Evolutionary conservation across 108 stramenopile genomes (phyloP).

Genomic region (Thalassiosira profunda): DNA sequence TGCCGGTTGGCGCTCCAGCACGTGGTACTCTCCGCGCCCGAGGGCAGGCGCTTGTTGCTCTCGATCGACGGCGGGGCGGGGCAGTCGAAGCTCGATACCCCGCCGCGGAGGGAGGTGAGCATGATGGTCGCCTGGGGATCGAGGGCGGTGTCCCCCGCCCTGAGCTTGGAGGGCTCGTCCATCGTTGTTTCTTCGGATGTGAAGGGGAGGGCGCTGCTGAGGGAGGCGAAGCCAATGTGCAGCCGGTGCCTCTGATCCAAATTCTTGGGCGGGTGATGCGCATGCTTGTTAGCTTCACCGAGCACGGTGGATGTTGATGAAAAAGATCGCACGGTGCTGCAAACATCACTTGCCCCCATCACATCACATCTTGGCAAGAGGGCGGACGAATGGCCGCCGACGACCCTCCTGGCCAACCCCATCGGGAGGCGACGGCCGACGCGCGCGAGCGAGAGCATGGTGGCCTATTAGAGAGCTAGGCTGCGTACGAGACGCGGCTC

Average conservation of each 20-base stretch:
- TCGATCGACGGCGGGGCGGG: slow-evolving; percentile 24
- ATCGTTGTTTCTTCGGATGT: not conserved
- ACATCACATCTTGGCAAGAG: not conserved
- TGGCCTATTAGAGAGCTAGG: too few relatives aligned
- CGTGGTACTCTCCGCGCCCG: not conserved
- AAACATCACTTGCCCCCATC: not conserved
- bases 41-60: not conserved
- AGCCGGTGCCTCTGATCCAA: slow-evolving; percentile 10
- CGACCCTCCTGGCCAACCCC: too few relatives aligned
- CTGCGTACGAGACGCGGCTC: too few relatives aligned
- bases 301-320: not conserved
- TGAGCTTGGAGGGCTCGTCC: not conserved
- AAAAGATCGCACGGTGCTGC: not conserved
- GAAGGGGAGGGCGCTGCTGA: slow-evolving; percentile 27
- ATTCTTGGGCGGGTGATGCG: not conserved
- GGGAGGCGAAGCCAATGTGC: slow-evolving; percentile 33
- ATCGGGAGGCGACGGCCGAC: too few relatives aligned
- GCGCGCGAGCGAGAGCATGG: too few relatives aligned
- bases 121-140: slow-evolving; percentile 24
- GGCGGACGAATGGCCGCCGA: too few relatives aligned
- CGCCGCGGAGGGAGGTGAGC: slow-evolving; percentile 23
- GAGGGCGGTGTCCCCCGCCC: not conserved
- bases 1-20: slow-evolving; percentile 39
- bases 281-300: not conserved
- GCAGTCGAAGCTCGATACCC: slow-evolving; percentile 27